phyloP scores from a whole-genome alignment of 2,329 filamentous ascomycete species.

The Paraphaeosphaeria sporulosa region DNA sequence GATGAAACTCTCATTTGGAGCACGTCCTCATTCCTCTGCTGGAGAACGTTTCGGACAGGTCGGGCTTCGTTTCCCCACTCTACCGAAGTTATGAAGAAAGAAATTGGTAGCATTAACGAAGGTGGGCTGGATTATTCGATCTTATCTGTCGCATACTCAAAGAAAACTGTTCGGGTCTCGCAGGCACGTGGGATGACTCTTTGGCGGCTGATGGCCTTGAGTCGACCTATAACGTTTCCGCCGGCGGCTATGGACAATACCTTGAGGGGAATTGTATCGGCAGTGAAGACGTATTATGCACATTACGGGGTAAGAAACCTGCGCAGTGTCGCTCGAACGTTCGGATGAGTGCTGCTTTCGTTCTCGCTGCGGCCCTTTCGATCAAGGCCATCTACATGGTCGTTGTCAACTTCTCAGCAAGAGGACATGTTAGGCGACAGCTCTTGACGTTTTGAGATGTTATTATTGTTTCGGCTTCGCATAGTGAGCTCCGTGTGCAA shows the following conservation, averaged over 20 bases:
- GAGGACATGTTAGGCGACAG: slow-evolving; percentile 38
- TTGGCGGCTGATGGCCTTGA: background rate
- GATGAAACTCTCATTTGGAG: background rate
- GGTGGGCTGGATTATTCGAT: slow-evolving; percentile 19
- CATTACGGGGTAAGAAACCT: slow-evolving; percentile 10
- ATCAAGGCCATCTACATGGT: slow-evolving; percentile 43
- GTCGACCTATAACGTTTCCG: background rate
- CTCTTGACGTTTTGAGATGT: slow-evolving; percentile 42
- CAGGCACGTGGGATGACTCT: slow-evolving; percentile 19
- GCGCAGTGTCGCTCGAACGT: slow-evolving; percentile 38
- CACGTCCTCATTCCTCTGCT: slow-evolving; percentile 28
- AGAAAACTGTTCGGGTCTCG: slow-evolving; percentile 24
- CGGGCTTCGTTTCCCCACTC: slow-evolving; percentile 25
- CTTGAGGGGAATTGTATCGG: slow-evolving; percentile 24
- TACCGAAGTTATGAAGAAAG: slow-evolving; percentile 4
- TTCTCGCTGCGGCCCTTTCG: slow-evolving; percentile 30
- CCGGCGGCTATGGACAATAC: background rate
- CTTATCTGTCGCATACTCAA: slow-evolving; percentile 27
- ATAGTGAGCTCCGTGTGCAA: slow-evolving; percentile 37
- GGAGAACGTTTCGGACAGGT: slow-evolving; percentile 34
- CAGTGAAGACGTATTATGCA: slow-evolving; percentile 21
- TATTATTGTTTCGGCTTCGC: slow-evolving; percentile 37
- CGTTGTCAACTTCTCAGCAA: slow-evolving; percentile 30
- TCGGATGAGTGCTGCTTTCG: slow-evolving; percentile 40
- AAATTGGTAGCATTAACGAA: slow-evolving; percentile 1